Evolutionary conservation across 2,329 filamentous ascomycete genomes (phyloP), one percentile per base, ranked within the genome.

Genomic region (Phyllachora maydis): DNA sequence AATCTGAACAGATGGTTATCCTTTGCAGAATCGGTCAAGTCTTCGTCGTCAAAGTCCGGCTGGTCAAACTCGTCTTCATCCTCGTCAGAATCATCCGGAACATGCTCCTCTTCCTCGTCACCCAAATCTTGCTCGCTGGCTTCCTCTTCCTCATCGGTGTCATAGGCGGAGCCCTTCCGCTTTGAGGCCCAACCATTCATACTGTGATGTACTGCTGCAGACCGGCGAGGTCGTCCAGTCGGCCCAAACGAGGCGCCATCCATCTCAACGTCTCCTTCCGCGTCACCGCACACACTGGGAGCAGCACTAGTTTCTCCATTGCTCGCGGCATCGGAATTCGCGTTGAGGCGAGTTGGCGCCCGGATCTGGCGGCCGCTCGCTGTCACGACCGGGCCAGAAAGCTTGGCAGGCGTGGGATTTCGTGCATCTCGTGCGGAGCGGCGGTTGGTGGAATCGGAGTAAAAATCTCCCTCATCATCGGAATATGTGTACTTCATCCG

Each of bases 401-500:
- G 54, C 32, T 85, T 78, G 19, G 65, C 65, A 1, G 81, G 75
- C 1, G 78, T 81, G 31, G 68, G 69, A 7, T 69, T 60, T 18
- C 72, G 65, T 2, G 76, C 81, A 33, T 81, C 76, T 14, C 85
- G 69, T 11, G 68, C 62, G 8, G 78, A 79, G 5, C 71, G 65
- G 55, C 83, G 43, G 44, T 50, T 46, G 7, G 63, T 61, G 17
- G 70, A 71, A 39, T 72, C 65, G n/a, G 65, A 65, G 26, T 57
- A 63, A 24, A 68, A 66, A 10, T 72, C 67, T 17, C 73, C 73
- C 34, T 42, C 79, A 13, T 90, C 79, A 24, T 93, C 83, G 0
- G 82, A 90, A 41, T 78, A 98, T 0, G 81, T 98, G 42, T 98
- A 98, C 47, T 83, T 90, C 51, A 91, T 76, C 30, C 85, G 76